Percentiles rank a stretch among this genome's conserved stretches.
Evolutionary conservation across 768 basidiomycete genomes (phyloP).

Genomic region (Cystoderma amianthinum): DNA sequence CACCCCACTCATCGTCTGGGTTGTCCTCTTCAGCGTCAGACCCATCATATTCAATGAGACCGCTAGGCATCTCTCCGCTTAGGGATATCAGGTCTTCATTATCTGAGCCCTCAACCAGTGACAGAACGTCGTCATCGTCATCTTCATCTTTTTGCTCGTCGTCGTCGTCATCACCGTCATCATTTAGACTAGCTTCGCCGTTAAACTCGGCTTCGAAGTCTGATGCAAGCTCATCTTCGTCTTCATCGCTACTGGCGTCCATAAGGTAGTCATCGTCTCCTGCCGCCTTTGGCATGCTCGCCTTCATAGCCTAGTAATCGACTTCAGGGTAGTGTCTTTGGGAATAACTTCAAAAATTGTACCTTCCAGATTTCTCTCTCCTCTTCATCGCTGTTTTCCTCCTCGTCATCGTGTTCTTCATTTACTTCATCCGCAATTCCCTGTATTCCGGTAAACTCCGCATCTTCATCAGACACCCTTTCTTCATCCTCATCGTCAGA

Average conservation of each 20-base stretch:
- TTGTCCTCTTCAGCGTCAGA: slow-evolving; percentile 38
- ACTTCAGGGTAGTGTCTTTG: background rate
- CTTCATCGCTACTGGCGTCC: slow-evolving; percentile 29
- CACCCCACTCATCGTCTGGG: slow-evolving; percentile 50
- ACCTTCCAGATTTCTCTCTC: slow-evolving; percentile 86
- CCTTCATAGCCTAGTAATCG: slow-evolving; percentile 72
- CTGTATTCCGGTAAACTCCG: slow-evolving; percentile 23
- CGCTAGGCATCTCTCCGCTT: slow-evolving; percentile 47
- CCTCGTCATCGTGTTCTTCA: slow-evolving; percentile 35
- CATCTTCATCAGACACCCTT: slow-evolving; percentile 32
- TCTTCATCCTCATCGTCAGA: slow-evolving; percentile 32
- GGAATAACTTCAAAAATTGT: no score
- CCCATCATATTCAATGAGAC: slow-evolving; percentile 55
- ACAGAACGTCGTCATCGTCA: slow-evolving; percentile 31
- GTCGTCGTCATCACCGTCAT: slow-evolving; percentile 2
- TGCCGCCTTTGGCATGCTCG: slow-evolving; percentile 61
- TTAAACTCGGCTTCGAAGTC: background rate
- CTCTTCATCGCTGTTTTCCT: slow-evolving; percentile 25
- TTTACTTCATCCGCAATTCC: slow-evolving; percentile 30
- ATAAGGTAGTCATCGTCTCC: slow-evolving; percentile 41
- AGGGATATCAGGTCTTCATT: slow-evolving; percentile 63
- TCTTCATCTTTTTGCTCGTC: slow-evolving; percentile 23
- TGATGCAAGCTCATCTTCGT: slow-evolving; percentile 18
- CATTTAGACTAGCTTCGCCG: background rate
- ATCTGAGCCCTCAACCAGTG: slow-evolving; percentile 60